Evolutionary conservation across 306 rosid species (phyloP), one percentile per base, ranked within the genome.

Genomic region (Prunus kanzakura): DNA sequence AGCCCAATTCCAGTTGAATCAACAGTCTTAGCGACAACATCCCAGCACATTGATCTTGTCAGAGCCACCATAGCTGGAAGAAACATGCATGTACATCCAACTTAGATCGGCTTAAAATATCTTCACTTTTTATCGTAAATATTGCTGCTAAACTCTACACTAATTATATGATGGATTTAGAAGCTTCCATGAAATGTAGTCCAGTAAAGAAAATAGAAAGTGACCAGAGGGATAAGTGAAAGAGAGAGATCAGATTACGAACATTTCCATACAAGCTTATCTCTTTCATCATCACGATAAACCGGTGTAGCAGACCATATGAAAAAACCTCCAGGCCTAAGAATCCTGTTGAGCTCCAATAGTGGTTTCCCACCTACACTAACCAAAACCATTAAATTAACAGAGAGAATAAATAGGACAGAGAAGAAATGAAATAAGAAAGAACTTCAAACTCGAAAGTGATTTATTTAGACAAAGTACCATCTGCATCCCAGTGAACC

Each of bases 261-360:
- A 95, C 97, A 91, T 52, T 83, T 89, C 99, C 99, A 95, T 71
- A 87, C 88, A 80, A 76, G 64, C 78, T 64, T 83, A 87, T 95
- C 93, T 67, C 92, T 84, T 74, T 89, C 91, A 50, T 88, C 84
- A 29, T 89, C 71, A 14, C 90, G 96, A 77, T 95, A 91, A 78
- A 95, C 97, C 4, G 97, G 97, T 43, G 97, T 95, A 49, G 99
- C 99, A 72, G 93, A 95, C 99, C 99, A 95, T 83, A 91, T 85
- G 81, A 95, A 95, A 79, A 84, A 89, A 5, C 99, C 99, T 1
- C 97, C 97, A 9, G 97, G 99, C 87, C 97, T 86, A 74, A 92
- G 92, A 92, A 95, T 77, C 81, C 99, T 87, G 60, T 95, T 92
- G 71, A 95, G 97, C 87, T 95, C 99, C 64, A 80, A 69, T n/a